Conservation (phyloP, 1,139 yeast genomes). For the Saccharomyces pastorianus region DNA sequence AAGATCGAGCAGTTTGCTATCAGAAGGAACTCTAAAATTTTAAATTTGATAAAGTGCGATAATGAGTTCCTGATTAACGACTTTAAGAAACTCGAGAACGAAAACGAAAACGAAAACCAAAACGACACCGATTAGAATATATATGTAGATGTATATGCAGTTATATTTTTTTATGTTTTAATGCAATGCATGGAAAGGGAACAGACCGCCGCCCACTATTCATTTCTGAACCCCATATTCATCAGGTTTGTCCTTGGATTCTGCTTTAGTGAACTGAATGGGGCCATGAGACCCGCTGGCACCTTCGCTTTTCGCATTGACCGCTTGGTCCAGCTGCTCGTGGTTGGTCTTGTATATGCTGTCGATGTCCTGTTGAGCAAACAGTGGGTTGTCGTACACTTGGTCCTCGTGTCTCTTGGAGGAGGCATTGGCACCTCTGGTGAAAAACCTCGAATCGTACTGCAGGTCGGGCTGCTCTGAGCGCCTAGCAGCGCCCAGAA, state of each 20-base stretch:
- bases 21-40: constrained; percentile 36
- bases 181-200: not conserved
- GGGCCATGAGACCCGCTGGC: constrained; percentile 37
- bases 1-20: constrained; percentile 69
- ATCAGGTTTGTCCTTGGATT: constrained; percentile 18
- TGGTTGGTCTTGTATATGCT: constrained; percentile 40
- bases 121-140: not conserved
- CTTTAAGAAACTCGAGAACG: constrained; percentile 12
- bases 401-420: constrained; percentile 40
- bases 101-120: constrained; percentile 8
- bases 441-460: constrained; percentile 49
- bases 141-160: not conserved
- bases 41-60: constrained; percentile 24
- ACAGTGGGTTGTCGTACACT: constrained; percentile 50
- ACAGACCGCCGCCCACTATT: not conserved
- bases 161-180: not conserved
- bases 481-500: constrained; percentile 43
- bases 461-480: constrained; percentile 35
- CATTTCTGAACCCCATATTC: constrained; percentile 22
- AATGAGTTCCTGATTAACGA: constrained; percentile 9
- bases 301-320: constrained; percentile 30
- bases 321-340: constrained; percentile 21
- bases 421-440: constrained; percentile 37
- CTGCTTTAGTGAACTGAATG: constrained; percentile 44
- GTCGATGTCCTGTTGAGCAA: constrained; percentile 44